phyloP scores from a whole-genome alignment of 495 filamentous ascomycete genomes.

The Chlorociboria aeruginascens region DNA sequence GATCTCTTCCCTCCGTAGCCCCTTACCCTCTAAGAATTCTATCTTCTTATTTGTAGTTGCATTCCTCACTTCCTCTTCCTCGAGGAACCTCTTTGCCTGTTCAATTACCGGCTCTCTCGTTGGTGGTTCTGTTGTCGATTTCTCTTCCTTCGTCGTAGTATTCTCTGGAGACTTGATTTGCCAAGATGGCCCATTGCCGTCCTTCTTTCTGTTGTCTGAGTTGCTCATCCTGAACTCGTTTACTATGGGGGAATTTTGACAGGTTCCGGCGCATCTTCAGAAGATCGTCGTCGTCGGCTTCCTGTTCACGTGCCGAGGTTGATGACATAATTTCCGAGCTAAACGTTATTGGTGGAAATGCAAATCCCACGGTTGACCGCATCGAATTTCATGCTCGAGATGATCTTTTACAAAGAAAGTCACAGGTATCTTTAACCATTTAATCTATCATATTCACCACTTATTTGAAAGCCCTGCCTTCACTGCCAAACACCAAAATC shows the following conservation, averaged over 20 bases:
- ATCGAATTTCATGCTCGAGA: no score
- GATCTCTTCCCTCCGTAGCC: constrained; percentile 55
- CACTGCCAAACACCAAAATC: not conserved
- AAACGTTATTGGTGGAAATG: no score
- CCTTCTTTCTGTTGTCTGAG: constrained; percentile 13
- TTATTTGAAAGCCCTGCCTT: not conserved
- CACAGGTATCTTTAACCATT: not conserved
- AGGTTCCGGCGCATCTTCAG: not conserved
- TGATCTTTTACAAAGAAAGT: not conserved
- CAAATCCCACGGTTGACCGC: no score
- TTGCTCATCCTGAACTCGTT: constrained; percentile 13
- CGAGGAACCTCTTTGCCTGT: constrained; percentile 67
- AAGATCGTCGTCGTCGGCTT: constrained; percentile 4
- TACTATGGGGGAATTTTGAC: not conserved
- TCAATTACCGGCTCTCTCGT: constrained; percentile 38
- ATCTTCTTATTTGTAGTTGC: constrained; percentile 61
- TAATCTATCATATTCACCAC: not conserved
- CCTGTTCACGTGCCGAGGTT: constrained; percentile 8
- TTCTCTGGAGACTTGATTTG: constrained; percentile 8
- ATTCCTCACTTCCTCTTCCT: constrained; percentile 61
- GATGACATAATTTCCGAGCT: no score
- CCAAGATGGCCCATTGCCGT: constrained; percentile 13
- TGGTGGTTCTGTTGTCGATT: constrained; percentile 5
- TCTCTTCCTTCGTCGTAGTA: not conserved
- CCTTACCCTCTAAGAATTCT: constrained; percentile 71